Evolutionary conservation across 441 rosid genomes (phyloP).

Genomic region (Populus hybrid): DNA sequence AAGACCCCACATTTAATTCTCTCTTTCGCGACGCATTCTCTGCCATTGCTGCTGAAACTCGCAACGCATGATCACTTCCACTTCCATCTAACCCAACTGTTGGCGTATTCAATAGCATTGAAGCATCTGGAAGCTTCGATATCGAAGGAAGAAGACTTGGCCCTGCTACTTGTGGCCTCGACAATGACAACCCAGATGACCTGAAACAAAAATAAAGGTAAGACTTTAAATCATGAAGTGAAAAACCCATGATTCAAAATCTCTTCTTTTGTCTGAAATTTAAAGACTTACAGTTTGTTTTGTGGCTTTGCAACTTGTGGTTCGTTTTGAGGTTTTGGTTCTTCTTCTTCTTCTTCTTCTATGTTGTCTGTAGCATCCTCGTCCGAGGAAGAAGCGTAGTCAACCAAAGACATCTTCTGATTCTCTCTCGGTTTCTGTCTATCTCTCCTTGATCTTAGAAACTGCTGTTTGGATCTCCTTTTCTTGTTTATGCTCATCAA

Average conservation of each 20-base stretch:
- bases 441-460: neutral
- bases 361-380: conserved; percentile 38
- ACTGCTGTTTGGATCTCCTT: neutral
- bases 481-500: neutral
- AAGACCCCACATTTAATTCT: conserved; percentile 36
- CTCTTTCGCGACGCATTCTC: conserved; percentile 66
- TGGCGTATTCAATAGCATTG: conserved; percentile 58
- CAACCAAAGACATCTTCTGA: conserved; percentile 52
- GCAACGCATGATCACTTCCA: conserved; percentile 65
- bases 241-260: neutral
- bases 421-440: neutral
- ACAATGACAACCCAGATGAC: conserved; percentile 18
- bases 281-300: conserved; percentile 26
- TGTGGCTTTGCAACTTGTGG: conserved; percentile 19
- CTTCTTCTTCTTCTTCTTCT: conserved; percentile 14
- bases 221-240: neutral
- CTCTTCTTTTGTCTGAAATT: neutral
- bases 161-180: conserved; percentile 18
- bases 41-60: conserved; percentile 79
- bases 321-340: conserved; percentile 7
- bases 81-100: conserved; percentile 25
- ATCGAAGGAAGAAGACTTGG: conserved; percentile 21
- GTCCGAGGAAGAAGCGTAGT: conserved; percentile 66
- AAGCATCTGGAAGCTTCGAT: conserved; percentile 78
- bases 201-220: conserved; percentile 22